A percentile compares a stretch with the other conserved stretches of the same genome.
These are phyloP conservation scores for Pseudogymnoascus sp. DNA, from an alignment of 2,329 filamentous ascomycete genomes.

Conservation along the genomic window DNA sequence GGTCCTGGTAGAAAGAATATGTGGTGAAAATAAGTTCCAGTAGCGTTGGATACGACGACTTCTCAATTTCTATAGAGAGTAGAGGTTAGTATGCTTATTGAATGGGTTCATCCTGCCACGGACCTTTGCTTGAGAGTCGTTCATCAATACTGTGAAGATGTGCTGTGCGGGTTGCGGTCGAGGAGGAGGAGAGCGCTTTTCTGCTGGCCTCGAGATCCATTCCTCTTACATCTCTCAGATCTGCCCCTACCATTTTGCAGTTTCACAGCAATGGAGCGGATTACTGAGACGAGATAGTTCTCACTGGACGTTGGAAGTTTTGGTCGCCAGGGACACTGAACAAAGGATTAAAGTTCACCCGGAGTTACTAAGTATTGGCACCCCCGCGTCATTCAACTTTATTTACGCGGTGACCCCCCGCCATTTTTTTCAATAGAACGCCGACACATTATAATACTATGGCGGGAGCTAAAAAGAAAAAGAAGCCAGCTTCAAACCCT, in stretches of 20 bases:
- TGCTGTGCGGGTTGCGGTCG: constrained; percentile 48
- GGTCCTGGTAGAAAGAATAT: constrained; percentile 79
- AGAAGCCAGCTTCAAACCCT: constrained; percentile 81
- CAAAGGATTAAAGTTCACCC: constrained; percentile 9
- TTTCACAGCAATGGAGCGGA: constrained; percentile 11
- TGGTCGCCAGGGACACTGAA: constrained; percentile 3
- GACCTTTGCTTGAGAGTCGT: constrained; percentile 48
- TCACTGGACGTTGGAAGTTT: constrained; percentile 3
- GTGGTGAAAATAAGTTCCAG: constrained; percentile 76
- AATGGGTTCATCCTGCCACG: constrained; percentile 18
- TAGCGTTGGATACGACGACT: constrained; percentile 42
- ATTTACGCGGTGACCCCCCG: constrained; percentile 7
- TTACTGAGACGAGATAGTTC: background rate
- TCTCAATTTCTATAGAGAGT: constrained; percentile 29
- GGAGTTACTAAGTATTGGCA: constrained; percentile 7
- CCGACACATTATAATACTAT: constrained; percentile 6
- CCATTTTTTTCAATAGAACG: constrained; percentile 7
- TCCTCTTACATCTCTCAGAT: constrained; percentile 39
- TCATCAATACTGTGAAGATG: constrained; percentile 51
- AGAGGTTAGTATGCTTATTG: constrained; percentile 17
- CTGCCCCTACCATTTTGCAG: constrained; percentile 40
- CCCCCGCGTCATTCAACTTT: constrained; percentile 9
- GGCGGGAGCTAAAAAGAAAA: constrained; percentile 64
- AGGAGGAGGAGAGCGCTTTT: constrained; percentile 52
- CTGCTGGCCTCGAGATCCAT: constrained; percentile 45